Evolutionary conservation across 805 yeast genomes (phyloP), one percentile per base, ranked within the genome.

Genomic region (Saccharomycopsis lassenensis): DNA sequence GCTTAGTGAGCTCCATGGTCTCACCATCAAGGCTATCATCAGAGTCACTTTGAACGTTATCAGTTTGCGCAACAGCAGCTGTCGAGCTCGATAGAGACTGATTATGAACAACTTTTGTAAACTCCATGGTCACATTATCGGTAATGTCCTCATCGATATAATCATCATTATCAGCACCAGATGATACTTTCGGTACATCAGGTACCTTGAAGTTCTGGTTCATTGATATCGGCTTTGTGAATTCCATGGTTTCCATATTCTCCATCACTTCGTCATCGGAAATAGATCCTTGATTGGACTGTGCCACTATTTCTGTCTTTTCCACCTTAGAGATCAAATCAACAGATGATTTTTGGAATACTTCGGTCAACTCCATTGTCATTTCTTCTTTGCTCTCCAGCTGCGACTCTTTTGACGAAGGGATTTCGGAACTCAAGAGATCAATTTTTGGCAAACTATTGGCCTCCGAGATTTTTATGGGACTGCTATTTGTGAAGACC

Each of bases 1-100:
- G 33, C 12, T 34, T 45, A 14, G 55, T 52, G 26, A 52, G 39
- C 23, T 55, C 58, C 61, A 57, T 57, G 5, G 58, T 52, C 19
- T 47, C 39, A 18, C 16, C 33, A 5, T 6, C 8, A n/a, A n/a
- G n/a, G n/a, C n/a, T n/a, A n/a, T n/a, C n/a, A n/a, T n/a, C n/a
- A n/a, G n/a, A n/a, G n/a, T n/a, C n/a, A n/a, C n/a, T n/a, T n/a
- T n/a, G n/a, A n/a, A n/a, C n/a, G n/a, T n/a, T n/a, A n/a, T n/a
- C n/a, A n/a, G n/a, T n/a, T n/a, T n/a, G n/a, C n/a, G n/a, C n/a
- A n/a, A n/a, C n/a, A n/a, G n/a, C n/a, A n/a, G n/a, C n/a, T n/a
- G n/a, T n/a, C n/a, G n/a, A n/a, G n/a, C n/a, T n/a, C n/a, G n/a
- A n/a, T n/a, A n/a, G n/a, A n/a, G n/a, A n/a, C n/a, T n/a, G n/a